These are phyloP conservation scores for Suaeda aralocaspica DNA, from an alignment of 148 eudicot species.

Conservation along the genomic window DNA sequence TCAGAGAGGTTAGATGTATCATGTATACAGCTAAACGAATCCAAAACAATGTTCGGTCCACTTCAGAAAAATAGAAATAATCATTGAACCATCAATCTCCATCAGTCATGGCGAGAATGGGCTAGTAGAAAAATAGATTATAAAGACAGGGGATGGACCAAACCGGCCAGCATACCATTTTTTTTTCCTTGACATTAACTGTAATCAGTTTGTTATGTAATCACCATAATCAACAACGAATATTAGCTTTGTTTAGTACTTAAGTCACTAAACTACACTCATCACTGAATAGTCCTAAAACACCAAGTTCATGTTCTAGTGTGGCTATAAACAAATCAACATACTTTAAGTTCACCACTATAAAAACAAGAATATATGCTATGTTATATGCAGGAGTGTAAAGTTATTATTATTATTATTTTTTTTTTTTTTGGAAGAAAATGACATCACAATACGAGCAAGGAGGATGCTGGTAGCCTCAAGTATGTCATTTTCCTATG, in stretches of 20 bases:
- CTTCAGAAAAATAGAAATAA: not conserved
- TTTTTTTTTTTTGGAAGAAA: not conserved
- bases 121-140: not conserved
- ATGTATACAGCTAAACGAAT: too few species aligned
- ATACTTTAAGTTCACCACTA: constrained; percentile 12
- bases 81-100: not conserved
- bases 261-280: not conserved
- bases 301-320: not conserved
- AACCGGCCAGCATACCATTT: constrained; percentile 1
- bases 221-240: constrained; percentile 6
- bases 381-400: not conserved
- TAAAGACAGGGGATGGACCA: not conserved
- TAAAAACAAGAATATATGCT: constrained; percentile 20
- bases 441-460: not conserved
- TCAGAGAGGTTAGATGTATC: too few species aligned
- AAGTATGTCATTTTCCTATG: not conserved
- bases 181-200: not conserved
- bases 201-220: not conserved
- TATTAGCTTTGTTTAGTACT: not conserved
- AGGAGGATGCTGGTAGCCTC: not conserved
- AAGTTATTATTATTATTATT: not conserved
- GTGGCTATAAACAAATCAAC: constrained; percentile 19
- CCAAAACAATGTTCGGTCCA: not conserved
- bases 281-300: not conserved
- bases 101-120: not conserved